Evolutionary conservation across 305 asterid species (phyloP), one percentile per base, ranked within the genome.

Genomic region (Fraxinus xanthoxyloides): DNA sequence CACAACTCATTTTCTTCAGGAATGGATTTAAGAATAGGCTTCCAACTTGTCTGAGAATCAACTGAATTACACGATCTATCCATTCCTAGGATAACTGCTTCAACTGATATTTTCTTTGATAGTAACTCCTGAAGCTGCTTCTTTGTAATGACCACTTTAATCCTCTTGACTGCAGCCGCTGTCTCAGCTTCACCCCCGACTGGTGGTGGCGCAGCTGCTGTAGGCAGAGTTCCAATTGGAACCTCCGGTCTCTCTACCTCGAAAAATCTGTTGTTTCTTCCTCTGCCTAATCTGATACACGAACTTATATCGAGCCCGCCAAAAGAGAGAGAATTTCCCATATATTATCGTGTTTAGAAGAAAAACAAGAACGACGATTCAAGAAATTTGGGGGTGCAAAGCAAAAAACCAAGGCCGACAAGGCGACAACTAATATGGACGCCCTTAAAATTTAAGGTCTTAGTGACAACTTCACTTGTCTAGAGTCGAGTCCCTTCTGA

Each of bases 91-190:
- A 88, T 40, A 72, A 88, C 75, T 26, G 83, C 73, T 76, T 84
- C 89, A 32, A 79, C 23, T 12, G 89, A 85, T 40, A 79, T 82
- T 65, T 77, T 80, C 79, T 87, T 84, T 1, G 85, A 3, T 48
- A 89, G 65, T 79, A 90, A 8, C 77, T 90, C 89, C 73, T 90
- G 77, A 30, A 90, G 87, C 83, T 89, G 91, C 76, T 89, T 79
- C 87, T 81, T 90, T 26, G 91, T 84, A 21, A 89, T 86, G 26
- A 90, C 88, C 1, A 90, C 82, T 78, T 89, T 89, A 2, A 89
- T 85, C 24, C 91, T 90, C 88, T 78, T 87, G n/a, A 82, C 85
- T 12, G 65, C 30, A 17, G 19, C 12, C 9, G 81, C 34, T 24
- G 46, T 26, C 61, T 30, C 72, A n/a, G 74, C 21, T 61, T 79